These are phyloP conservation scores for Pelagophyceae sp. DNA, from an alignment of 352 stramenopile species.

Conservation along the genomic window DNA sequence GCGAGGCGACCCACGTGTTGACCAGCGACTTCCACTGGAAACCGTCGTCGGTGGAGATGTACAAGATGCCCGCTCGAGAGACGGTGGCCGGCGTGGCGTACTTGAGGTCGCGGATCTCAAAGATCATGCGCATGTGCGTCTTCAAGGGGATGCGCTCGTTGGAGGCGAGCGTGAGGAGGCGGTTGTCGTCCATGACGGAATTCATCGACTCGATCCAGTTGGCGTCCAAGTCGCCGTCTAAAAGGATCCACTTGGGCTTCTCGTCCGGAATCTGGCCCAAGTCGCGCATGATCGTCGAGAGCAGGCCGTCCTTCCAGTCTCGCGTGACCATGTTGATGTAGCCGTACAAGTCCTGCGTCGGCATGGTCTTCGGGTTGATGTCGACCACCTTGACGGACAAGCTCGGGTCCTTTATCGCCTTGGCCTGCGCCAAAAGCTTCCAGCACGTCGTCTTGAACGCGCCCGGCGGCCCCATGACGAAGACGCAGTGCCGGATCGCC, in stretches of 20 bases:
- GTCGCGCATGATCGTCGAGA: slow-evolving; percentile 70
- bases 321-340: slow-evolving; percentile 83
- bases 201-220: slow-evolving; percentile 92
- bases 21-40: slow-evolving; percentile 85
- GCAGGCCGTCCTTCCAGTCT: slow-evolving; percentile 77
- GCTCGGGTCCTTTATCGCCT: slow-evolving; percentile 38
- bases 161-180: slow-evolving; percentile 80
- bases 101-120: slow-evolving; percentile 76
- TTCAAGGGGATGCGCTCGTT: slow-evolving; percentile 88
- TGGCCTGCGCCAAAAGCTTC: slow-evolving; percentile 74
- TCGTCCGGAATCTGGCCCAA: slow-evolving; percentile 68
- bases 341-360: slow-evolving; percentile 77
- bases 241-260: slow-evolving; percentile 76
- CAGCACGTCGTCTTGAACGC: slow-evolving; percentile 84
- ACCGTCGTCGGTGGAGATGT: slow-evolving; percentile 78
- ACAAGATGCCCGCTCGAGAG: slow-evolving; percentile 76
- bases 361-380: slow-evolving; percentile 85
- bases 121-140: slow-evolving; percentile 80
- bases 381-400: slow-evolving; percentile 55
- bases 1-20: slow-evolving; percentile 69
- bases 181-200: slow-evolving; percentile 88
- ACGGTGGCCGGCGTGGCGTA: slow-evolving; percentile 73
- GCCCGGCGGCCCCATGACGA: slow-evolving; percentile 79
- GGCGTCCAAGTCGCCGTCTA: slow-evolving; percentile 79
- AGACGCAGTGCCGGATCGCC: slow-evolving; percentile 86